Conservation (phyloP, 805 yeast genomes). For the Saccharomycopsis vini region DNA sequence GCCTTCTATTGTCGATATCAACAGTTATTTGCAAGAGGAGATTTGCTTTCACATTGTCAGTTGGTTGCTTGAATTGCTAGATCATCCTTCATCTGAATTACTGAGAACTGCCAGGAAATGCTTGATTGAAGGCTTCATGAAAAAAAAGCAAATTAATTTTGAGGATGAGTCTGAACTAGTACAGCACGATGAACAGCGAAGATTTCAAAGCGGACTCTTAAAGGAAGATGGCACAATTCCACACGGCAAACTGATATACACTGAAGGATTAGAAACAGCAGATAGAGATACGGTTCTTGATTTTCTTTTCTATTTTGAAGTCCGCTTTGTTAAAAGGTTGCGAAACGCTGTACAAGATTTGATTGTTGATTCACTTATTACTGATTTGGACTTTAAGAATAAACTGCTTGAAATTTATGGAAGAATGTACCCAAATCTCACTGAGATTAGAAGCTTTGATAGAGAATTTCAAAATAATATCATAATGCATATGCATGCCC, state of each 20-base stretch:
- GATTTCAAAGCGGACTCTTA: background rate
- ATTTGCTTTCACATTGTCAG: conserved; percentile 7
- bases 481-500: conserved; percentile 67
- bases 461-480: conserved; percentile 83
- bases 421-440: conserved; percentile 6
- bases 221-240: conserved; percentile 1
- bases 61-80: conserved; percentile 11
- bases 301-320: conserved; percentile 47
- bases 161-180: background rate
- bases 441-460: conserved; percentile 35
- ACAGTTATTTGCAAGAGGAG: conserved; percentile 11
- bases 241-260: background rate
- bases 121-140: conserved; percentile 1
- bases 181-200: background rate
- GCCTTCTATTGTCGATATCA: conserved; percentile 4
- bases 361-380: conserved; percentile 47
- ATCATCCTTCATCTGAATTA: conserved; percentile 4
- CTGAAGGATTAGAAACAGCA: background rate
- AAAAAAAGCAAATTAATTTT: background rate
- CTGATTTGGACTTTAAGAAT: conserved; percentile 38
- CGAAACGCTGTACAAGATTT: conserved; percentile 41
- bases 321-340: conserved; percentile 44
- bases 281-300: conserved; percentile 20
- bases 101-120: conserved; percentile 4
- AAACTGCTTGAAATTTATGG: background rate